Conservation (phyloP, 1,139 yeast species). For the Candida labiduridarum region DNA sequence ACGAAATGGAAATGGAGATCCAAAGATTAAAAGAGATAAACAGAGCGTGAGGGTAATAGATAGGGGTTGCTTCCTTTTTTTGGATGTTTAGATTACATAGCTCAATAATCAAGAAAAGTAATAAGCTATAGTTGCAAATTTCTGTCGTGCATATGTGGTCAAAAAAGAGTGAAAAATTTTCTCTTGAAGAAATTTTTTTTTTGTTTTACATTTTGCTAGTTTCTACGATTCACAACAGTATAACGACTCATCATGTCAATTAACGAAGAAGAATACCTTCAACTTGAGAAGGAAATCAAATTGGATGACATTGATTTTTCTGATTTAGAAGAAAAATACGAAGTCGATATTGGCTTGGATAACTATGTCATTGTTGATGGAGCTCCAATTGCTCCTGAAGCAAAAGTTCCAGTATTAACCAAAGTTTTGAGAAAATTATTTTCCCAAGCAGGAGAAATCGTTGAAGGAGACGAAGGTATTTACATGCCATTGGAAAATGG, state of each 20-base stretch:
- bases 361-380: conserved; percentile 90
- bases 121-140: not conserved
- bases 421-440: conserved; percentile 86
- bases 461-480: conserved; percentile 68
- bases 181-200: not conserved
- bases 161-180: conserved; percentile 3
- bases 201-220: not conserved
- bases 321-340: conserved; percentile 80
- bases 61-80: not conserved
- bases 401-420: conserved; percentile 80
- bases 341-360: conserved; percentile 70
- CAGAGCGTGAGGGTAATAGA: not conserved
- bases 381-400: conserved; percentile 91
- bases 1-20: conserved; percentile 60
- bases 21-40: conserved; percentile 31
- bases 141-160: not conserved
- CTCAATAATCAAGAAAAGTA: not conserved
- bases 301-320: conserved; percentile 77
- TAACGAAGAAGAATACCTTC: conserved; percentile 22
- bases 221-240: not conserved
- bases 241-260: conserved; percentile 12
- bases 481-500: conserved; percentile 83
- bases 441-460: conserved; percentile 65
- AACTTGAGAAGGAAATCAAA: conserved; percentile 50
- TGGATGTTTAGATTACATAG: too few relatives aligned